A percentile compares a stretch with the other conserved stretches of the same genome.
These are phyloP conservation scores for Schizosaccharomyces octosporus DNA, from an alignment of 805 yeast genomes.

Conservation along the genomic window DNA sequence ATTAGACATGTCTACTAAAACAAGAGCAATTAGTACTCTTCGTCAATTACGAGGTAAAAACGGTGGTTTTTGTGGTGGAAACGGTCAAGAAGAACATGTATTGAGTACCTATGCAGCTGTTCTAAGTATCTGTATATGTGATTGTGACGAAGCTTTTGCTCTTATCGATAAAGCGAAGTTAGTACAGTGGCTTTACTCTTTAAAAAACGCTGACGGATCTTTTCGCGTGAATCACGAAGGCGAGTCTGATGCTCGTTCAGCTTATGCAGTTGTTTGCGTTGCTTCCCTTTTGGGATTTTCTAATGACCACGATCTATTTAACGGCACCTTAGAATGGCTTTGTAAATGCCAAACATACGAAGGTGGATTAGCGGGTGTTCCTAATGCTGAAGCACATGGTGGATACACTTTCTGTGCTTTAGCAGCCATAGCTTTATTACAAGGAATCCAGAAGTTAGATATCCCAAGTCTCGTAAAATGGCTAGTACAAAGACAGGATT, in stretches of 20 bases:
- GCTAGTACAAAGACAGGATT: conserved; percentile 44
- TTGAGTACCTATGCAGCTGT: conserved; percentile 69
- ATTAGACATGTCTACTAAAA: conserved; percentile 5
- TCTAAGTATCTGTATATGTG: conserved; percentile 27
- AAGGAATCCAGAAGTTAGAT: conserved; percentile 16
- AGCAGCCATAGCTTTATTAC: conserved; percentile 19
- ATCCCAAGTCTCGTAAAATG: conserved; percentile 31
- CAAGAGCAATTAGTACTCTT: not conserved
- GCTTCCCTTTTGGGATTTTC: conserved; percentile 40
- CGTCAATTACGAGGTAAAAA: conserved; percentile 9
- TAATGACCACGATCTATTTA: conserved; percentile 29
- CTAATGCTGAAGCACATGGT: conserved; percentile 81
- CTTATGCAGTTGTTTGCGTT: conserved; percentile 60
- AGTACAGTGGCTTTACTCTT: conserved; percentile 35
- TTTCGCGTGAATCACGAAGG: conserved; percentile 56
- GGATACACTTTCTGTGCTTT: conserved; percentile 86
- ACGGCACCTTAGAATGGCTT: conserved; percentile 35
- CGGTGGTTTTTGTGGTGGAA: conserved; percentile 76
- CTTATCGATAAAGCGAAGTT: conserved; percentile 23
- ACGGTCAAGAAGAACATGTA: conserved; percentile 55
- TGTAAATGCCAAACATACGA: conserved; percentile 63
- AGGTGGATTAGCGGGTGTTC: conserved; percentile 81
- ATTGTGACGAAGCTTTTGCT: conserved; percentile 21
- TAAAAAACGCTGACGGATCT: conserved; percentile 52
- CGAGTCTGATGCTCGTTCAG: conserved; percentile 58